Conservation (phyloP, 176 grass and related monocot genomes). For the Carex littledalei region DNA sequence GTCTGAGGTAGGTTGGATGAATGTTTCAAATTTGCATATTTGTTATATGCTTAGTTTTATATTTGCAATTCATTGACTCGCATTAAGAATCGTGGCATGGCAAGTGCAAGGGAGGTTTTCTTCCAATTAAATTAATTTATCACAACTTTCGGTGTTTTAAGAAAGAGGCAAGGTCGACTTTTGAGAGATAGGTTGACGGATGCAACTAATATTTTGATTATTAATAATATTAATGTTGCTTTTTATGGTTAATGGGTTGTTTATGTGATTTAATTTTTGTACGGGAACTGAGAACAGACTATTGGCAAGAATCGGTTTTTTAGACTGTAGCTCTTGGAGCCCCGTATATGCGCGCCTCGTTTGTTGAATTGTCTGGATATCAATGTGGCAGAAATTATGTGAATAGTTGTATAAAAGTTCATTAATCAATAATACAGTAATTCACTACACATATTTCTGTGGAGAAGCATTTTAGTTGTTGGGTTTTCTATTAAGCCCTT, state of each 20-base stretch:
- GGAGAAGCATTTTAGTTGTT: background rate
- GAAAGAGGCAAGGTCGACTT: background rate
- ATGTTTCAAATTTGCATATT: background rate
- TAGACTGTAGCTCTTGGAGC: slow-evolving; percentile 4
- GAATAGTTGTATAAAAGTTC: background rate
- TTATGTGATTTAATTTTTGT: background rate
- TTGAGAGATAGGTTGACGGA: background rate
- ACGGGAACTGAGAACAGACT: background rate
- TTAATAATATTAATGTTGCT: background rate
- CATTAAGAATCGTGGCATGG: background rate
- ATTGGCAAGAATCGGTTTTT: background rate
- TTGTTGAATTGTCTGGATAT: background rate
- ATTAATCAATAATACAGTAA: background rate
- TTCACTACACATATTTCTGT: background rate
- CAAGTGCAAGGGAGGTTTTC: background rate
- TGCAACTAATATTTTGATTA: background rate
- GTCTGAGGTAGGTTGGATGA: slow-evolving; percentile 47
- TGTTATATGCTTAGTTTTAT: background rate
- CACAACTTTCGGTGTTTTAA: background rate
- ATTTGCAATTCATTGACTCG: slow-evolving; percentile 1
- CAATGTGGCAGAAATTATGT: background rate
- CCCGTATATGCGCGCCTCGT: background rate
- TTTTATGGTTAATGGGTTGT: background rate
- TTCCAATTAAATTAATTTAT: background rate
- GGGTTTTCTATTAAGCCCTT: background rate